Evolutionary conservation across 306 rosid species (phyloP), one percentile per base, ranked within the genome.

Genomic region (Chamaecrista fasciculata): DNA sequence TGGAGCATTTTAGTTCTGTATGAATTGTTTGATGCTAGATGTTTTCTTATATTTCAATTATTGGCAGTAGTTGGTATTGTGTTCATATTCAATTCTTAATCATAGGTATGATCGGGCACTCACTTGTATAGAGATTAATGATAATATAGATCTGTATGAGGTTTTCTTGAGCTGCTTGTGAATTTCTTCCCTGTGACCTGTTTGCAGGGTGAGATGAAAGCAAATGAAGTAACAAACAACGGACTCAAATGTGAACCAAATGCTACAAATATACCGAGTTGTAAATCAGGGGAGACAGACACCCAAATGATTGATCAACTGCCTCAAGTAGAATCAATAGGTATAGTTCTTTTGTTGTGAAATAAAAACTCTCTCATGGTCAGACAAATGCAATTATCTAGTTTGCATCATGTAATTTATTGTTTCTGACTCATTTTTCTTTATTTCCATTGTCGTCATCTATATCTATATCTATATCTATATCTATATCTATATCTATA

Each of bases 171-270:
- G 76, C 81, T 73, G 20, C 44, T 37, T 82, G 62, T 56, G 61
- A 72, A 16, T 67, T 73, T 55, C 40, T 40, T 67, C 40, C 21
- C n/a, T 66, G 31, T 46, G 66, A 66, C 55, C 78, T 70, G 63
- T 77, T 79, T 81, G 50, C 82, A 93, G 97, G 91, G 87, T 71
- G 95, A 85, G 21, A 48, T 80, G 28, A 84, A 86, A 76, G 75
- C 84, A 52, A 84, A 80, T 58, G 95, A 78, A 53, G 75, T 83
- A 62, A 49, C 85, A 71, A 61, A 58, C 77, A 86, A 81, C 50
- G 91, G 87, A 58, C 78, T 70, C 49, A 86, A 79, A 59, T 83
- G 59, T 70, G 95, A 79, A 50, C 62, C 86, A 55, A 85, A 76
- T 72, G 74, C 61, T 57, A 51, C 86, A 50, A 77, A 73, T 73